Evolutionary conservation across 805 yeast species (phyloP), one percentile per base, ranked within the genome.

Genomic region (Candida ortonii): DNA sequence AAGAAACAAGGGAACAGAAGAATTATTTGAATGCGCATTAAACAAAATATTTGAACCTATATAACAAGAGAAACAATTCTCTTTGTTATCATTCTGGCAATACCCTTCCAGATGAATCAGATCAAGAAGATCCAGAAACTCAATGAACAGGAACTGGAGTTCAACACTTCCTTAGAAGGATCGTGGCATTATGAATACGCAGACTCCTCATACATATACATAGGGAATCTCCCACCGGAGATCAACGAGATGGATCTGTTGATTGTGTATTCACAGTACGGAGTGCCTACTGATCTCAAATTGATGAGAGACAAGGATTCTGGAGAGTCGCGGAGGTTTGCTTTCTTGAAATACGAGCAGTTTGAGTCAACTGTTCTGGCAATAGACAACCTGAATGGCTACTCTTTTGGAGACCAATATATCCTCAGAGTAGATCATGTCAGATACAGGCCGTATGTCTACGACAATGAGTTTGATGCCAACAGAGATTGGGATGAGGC

Each of bases 161-260:
- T 61, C 6, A 78, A 80, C 10, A 71, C 78, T 1, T 58, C 81
- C 0, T 67, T 71, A 22, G 60, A 66, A 4, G 85, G 83, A 1
- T 87, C 96, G 5, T 90, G 97, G 97, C 97, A 90, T 55, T 70
- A 76, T 40, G 95, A 89, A 46, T 87, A 79, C 52, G 64, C 63
- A 16, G 89, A 87, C 44, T 73, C 90, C 1, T 78, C 90, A 1
- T 87, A 80, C 53, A 67, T 89, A 1, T 84, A 67, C 50, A 77
- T 90, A n/a, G 90, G 95, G 1, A 76, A 80, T 4, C 56, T 90
- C 8, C 80, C 87, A 7, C 60, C 52, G 11, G 74, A 75, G 20
- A 55, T 87, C 17, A 76, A 76, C 7, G 96, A 87, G 53, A 77
- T 78, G 30, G 97, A 90, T 53, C 57, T 90, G 0, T 50, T 88